Base-by-base conservation (phyloP, 176 grass and related monocot genomes). In the maize (Zea mays) region DNA sequence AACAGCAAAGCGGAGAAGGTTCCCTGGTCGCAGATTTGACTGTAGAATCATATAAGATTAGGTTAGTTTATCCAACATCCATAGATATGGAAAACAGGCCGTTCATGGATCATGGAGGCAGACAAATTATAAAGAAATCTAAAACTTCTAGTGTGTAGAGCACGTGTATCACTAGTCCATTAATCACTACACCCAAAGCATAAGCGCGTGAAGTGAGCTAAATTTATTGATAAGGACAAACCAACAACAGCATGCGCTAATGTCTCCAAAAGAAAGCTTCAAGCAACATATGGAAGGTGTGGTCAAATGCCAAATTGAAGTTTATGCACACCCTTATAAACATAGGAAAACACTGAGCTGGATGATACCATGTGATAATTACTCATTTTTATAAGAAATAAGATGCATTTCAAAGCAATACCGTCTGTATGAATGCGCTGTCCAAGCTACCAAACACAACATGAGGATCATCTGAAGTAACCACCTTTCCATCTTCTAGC, bases 401-500 rank as follows among this genome's bases (percentile, higher is more conserved):
- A 87, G 36, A 20, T 72, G 37, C 56, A 83, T 13, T 37, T 64
- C 6, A 8, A 48, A 64, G 64, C 8, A 88, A 66, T 89, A 98
- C 96, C 91, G 86, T 91, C 72, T 94, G 89, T 78, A 94, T 90
- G 69, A 94, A 85, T 51, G 92, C 89, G 5, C 21, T 75, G 77
- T 84, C 77, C 55, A 98, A 83, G 62, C 74, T 85, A 81, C 92
- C 92, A 69, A 98, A 88, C 62, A 77, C 77, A 81, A 92, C 35
- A 78, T 87, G 85, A 81, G 96, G 96, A n/a, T 98, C 87, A 83
- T 98, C 92, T 83, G 80, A 94, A 21, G 91, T 98, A 77, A 82
- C 81, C 62, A 94, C 75, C 62, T 80, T 98, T 38, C 96, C 92
- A 86, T 92, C 92, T 80, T 90, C 90, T 90, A 92, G 92, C 78